These are phyloP conservation scores for Cadophora gregata DNA, from an alignment of 2,329 filamentous ascomycete species.

Conservation along the genomic window DNA sequence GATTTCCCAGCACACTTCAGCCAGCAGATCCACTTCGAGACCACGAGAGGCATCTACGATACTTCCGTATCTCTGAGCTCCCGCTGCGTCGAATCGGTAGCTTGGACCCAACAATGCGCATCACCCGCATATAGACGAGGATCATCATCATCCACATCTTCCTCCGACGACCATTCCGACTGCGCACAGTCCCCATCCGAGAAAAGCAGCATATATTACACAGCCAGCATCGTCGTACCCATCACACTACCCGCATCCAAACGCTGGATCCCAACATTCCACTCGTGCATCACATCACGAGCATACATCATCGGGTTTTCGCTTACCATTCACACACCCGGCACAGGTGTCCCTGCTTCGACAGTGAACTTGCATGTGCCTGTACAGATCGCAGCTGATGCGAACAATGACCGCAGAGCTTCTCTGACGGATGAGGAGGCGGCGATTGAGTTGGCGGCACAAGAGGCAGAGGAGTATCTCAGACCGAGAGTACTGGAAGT, in stretches of 20 bases:
- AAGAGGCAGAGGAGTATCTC: slow-evolving; percentile 38
- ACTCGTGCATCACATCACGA: slow-evolving; percentile 70
- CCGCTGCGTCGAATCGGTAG: slow-evolving; percentile 41
- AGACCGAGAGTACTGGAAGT: slow-evolving; percentile 40
- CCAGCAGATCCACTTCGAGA: slow-evolving; percentile 34
- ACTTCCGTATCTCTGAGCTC: slow-evolving; percentile 40
- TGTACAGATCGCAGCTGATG: slow-evolving; percentile 41
- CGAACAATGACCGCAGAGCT: slow-evolving; percentile 35
- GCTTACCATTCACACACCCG: slow-evolving; percentile 59
- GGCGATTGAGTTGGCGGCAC: slow-evolving; percentile 36
- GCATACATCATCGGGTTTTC: slow-evolving; percentile 65
- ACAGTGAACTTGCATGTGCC: slow-evolving; percentile 42
- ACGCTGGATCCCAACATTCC: slow-evolving; percentile 71
- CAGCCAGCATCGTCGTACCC: slow-evolving; percentile 66
- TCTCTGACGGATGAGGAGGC: slow-evolving; percentile 28
- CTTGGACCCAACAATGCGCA: slow-evolving; percentile 41
- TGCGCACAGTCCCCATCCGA: slow-evolving; percentile 16
- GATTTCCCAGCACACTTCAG: slow-evolving; percentile 34
- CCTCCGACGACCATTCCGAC: slow-evolving; percentile 34
- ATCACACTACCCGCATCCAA: slow-evolving; percentile 65
- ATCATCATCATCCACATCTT: slow-evolving; percentile 40
- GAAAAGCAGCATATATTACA: slow-evolving; percentile 52
- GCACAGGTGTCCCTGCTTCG: slow-evolving; percentile 47
- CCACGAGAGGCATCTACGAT: slow-evolving; percentile 37
- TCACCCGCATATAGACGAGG: slow-evolving; percentile 33